phyloP scores from a whole-genome alignment of 306 rosid species.

The Quercus alba region DNA sequence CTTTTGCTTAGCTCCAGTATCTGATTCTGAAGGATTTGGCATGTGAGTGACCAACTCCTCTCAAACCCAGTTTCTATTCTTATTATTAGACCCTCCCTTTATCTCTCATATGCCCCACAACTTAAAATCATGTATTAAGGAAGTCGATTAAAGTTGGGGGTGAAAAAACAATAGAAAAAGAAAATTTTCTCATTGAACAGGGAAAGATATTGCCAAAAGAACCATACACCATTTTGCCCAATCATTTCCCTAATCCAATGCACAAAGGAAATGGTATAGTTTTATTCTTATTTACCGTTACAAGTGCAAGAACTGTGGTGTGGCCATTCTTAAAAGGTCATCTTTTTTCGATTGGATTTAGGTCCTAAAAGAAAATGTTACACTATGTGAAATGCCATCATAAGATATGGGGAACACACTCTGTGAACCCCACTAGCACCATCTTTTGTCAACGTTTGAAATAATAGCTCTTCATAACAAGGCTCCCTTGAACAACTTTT shows the following conservation, averaged over 20 bases:
- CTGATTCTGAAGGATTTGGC: background rate
- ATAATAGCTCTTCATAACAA: conserved; percentile 8
- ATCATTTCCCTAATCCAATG: background rate
- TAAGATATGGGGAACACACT: background rate
- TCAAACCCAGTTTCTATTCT: background rate
- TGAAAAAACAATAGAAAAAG: no score
- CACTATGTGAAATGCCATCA: background rate
- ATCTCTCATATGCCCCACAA: background rate
- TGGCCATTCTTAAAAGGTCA: background rate
- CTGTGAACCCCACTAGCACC: conserved; percentile 15
- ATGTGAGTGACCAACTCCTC: background rate
- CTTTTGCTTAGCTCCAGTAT: background rate
- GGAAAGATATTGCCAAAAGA: background rate
- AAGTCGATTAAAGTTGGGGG: no score
- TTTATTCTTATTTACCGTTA: background rate
- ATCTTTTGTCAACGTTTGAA: conserved; percentile 3
- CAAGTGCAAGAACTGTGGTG: background rate
- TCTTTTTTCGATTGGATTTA: background rate
- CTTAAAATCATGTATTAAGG: no score
- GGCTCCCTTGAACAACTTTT: conserved; percentile 21
- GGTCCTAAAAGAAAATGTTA: background rate
- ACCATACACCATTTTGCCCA: background rate
- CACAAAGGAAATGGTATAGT: no score
- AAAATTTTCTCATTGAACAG: background rate
- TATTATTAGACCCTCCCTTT: background rate